Percentiles rank a stretch among this genome's conserved stretches.
These are phyloP conservation scores for Phytophthora pisi DNA, from an alignment of 352 stramenopile species.

Conservation along the genomic window DNA sequence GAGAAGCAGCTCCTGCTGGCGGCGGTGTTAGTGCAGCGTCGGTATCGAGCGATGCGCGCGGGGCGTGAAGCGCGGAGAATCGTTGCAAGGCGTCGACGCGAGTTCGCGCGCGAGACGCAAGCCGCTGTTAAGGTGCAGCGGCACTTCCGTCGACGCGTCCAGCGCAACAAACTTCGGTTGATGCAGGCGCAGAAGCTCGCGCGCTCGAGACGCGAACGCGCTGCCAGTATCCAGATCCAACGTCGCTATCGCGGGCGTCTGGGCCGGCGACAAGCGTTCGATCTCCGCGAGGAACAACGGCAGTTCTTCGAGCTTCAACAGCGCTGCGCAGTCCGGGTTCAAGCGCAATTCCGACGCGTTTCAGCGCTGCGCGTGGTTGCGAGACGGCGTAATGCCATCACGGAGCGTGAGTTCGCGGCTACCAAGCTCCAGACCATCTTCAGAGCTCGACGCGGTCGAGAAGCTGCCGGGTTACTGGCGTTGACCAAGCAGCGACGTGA, in stretches of 20 bases:
- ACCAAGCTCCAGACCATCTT: slow-evolving; percentile 68
- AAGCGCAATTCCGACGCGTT: slow-evolving; percentile 58
- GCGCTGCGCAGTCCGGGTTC: slow-evolving; percentile 50
- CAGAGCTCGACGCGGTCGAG: slow-evolving; percentile 50
- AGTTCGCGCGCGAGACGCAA: slow-evolving; percentile 41
- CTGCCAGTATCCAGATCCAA: slow-evolving; percentile 63
- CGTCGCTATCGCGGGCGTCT: slow-evolving; percentile 57
- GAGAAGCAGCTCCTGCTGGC: slow-evolving; percentile 55
- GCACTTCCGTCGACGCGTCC: slow-evolving; percentile 48
- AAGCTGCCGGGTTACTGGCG: slow-evolving; percentile 47
- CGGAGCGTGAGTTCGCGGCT: slow-evolving; percentile 49
- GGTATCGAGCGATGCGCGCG: slow-evolving; percentile 60
- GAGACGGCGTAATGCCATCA: slow-evolving; percentile 30
- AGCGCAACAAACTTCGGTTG: slow-evolving; percentile 44
- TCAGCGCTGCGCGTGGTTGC: slow-evolving; percentile 39
- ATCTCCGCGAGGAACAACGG: slow-evolving; percentile 38
- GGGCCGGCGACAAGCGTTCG: slow-evolving; percentile 48
- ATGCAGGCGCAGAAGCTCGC: slow-evolving; percentile 36
- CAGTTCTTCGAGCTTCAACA: slow-evolving; percentile 43
- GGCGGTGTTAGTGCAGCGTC: slow-evolving; percentile 57
- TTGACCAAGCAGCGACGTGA: slow-evolving; percentile 47
- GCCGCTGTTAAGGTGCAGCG: slow-evolving; percentile 64
- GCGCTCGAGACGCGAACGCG: slow-evolving; percentile 35
- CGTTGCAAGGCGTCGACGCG: slow-evolving; percentile 36
- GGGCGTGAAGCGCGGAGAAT: slow-evolving; percentile 47